Evolutionary conservation across 2,329 filamentous ascomycete species (phyloP).

Genomic region (Ilyonectria sp.): DNA sequence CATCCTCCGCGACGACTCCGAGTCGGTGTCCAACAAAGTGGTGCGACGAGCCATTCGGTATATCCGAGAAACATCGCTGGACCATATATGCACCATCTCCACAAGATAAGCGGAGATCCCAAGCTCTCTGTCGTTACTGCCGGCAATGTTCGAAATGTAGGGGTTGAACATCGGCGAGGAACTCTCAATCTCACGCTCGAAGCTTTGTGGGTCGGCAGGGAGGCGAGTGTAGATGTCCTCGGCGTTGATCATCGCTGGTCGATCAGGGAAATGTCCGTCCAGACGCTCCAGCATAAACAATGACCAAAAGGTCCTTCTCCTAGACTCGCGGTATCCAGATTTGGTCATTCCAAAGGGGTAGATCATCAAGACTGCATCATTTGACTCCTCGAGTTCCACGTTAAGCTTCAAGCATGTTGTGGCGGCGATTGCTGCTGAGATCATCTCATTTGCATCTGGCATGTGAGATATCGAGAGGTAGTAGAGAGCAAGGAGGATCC

Average conservation of each 20-base stretch:
- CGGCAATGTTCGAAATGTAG: constrained; percentile 48
- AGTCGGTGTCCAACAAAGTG: constrained; percentile 46
- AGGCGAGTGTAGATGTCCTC: constrained; percentile 78
- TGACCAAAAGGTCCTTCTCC: constrained; percentile 80
- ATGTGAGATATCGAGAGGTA: constrained; percentile 74
- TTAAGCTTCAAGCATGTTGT: constrained; percentile 75
- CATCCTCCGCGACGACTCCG: constrained; percentile 60
- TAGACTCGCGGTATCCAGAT: constrained; percentile 74
- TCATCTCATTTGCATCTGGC: constrained; percentile 74
- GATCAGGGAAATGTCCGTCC: constrained; percentile 70
- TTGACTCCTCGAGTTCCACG: constrained; percentile 68
- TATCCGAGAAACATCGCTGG: constrained; percentile 72
- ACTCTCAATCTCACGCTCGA: constrained; percentile 72
- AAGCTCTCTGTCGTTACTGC: constrained; percentile 48
- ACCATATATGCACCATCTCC: constrained; percentile 76
- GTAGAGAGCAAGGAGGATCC: constrained; percentile 77
- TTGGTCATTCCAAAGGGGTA: constrained; percentile 72
- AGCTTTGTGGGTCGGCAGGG: constrained; percentile 73
- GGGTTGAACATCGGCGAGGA: constrained; percentile 74
- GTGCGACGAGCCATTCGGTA: constrained; percentile 57
- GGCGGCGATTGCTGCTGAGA: constrained; percentile 73
- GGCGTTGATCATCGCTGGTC: constrained; percentile 70
- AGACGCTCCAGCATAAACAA: constrained; percentile 79
- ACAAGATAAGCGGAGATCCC: constrained; percentile 74
- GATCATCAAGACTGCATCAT: constrained; percentile 55